Percentiles rank a stretch among this genome's conserved stretches.
These are phyloP conservation scores for Ambrosia artemisiifolia DNA, from an alignment of 129 eudicot species.

Conservation along the genomic window DNA sequence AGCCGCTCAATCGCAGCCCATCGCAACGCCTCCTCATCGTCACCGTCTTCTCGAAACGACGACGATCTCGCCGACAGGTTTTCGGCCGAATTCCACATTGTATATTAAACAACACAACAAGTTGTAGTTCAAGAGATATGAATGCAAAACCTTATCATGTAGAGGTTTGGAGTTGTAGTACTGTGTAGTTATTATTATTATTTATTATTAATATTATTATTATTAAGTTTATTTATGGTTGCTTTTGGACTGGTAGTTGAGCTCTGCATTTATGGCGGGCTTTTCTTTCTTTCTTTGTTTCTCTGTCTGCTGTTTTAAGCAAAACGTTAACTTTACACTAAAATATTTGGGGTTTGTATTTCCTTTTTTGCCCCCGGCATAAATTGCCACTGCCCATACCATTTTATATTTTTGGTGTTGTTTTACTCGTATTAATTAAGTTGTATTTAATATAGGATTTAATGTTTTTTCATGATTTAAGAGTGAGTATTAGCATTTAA, in stretches of 20 bases:
- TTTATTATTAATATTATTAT: background rate
- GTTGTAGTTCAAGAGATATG: slow-evolving; percentile 14
- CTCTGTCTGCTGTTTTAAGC: slow-evolving; percentile 17
- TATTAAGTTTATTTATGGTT: slow-evolving; percentile 2
- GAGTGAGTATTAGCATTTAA: no score
- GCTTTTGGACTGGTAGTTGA: slow-evolving; percentile 40
- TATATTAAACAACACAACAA: background rate
- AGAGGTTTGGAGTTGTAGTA: slow-evolving; percentile 18
- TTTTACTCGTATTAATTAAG: background rate
- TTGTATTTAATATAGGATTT: no score
- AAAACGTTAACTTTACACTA: slow-evolving; percentile 32
- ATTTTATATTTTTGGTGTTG: background rate
- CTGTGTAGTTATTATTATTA: background rate
- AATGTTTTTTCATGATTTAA: no score
- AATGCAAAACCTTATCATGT: slow-evolving; percentile 10
- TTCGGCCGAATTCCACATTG: slow-evolving; percentile 86
- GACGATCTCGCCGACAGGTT: slow-evolving; percentile 60
- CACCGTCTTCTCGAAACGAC: slow-evolving; percentile 75
- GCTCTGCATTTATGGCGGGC: slow-evolving; percentile 58
- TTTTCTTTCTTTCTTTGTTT: slow-evolving; percentile 29
- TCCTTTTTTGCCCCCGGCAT: slow-evolving; percentile 5
- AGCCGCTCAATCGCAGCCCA: slow-evolving; percentile 97
- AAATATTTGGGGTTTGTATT: slow-evolving; percentile 1
- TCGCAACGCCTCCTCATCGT: slow-evolving; percentile 87
- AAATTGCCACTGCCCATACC: background rate